phyloP scores from a whole-genome alignment of 1,139 yeast species.

The Blastobotrys elegans region DNA sequence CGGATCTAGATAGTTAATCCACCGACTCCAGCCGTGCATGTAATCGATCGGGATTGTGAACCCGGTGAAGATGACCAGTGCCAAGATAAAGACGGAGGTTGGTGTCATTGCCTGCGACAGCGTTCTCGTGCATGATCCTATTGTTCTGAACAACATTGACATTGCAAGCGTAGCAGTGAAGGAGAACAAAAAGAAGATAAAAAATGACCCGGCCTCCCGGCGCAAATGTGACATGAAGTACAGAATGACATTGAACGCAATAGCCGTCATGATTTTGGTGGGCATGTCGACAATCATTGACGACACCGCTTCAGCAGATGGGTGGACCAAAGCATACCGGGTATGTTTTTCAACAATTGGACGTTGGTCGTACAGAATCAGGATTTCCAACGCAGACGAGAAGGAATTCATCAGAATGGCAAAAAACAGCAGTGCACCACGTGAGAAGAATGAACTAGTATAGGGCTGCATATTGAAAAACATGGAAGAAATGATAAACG shows the following conservation, averaged over 20 bases:
- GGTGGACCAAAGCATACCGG: slow-evolving; percentile 68
- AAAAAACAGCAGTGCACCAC: slow-evolving; percentile 72
- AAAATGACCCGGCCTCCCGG: slow-evolving; percentile 63
- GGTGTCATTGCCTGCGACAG: slow-evolving; percentile 70
- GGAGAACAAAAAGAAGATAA: slow-evolving; percentile 55
- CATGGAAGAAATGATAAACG: slow-evolving; percentile 66
- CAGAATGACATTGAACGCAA: slow-evolving; percentile 55
- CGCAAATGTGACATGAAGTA: slow-evolving; percentile 68
- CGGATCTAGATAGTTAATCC: slow-evolving; percentile 74
- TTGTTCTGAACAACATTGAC: slow-evolving; percentile 67
- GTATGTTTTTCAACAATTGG: slow-evolving; percentile 77
- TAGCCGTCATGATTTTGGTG: slow-evolving; percentile 48
- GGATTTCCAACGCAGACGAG: slow-evolving; percentile 66
- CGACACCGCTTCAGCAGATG: slow-evolving; percentile 72
- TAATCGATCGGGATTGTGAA: slow-evolving; percentile 62
- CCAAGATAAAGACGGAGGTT: slow-evolving; percentile 57
- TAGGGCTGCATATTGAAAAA: slow-evolving; percentile 53
- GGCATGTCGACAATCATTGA: slow-evolving; percentile 67
- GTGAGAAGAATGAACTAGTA: slow-evolving; percentile 55
- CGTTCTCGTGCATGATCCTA: slow-evolving; percentile 60
- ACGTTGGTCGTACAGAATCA: slow-evolving; percentile 66
- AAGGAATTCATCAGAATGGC: slow-evolving; percentile 75
- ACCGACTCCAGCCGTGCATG: slow-evolving; percentile 74
- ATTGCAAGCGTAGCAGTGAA: slow-evolving; percentile 53
- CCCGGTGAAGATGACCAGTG: slow-evolving; percentile 68